Evolutionary conservation across 1,284 basidiomycete species (phyloP).

Genomic region (Coniferiporia weirii): DNA sequence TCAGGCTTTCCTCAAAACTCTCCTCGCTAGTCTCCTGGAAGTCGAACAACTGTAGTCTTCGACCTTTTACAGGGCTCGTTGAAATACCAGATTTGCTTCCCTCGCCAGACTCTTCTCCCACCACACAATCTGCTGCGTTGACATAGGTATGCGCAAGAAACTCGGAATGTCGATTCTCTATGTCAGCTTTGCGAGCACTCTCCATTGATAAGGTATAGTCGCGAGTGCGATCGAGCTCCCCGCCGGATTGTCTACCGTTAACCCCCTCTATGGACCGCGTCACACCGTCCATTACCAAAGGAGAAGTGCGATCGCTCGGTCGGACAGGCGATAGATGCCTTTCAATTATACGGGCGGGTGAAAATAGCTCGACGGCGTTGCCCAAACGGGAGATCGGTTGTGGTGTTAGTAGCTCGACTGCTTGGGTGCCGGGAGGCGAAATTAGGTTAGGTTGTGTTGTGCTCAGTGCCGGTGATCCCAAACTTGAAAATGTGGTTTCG

Average conservation of each 20-base stretch:
- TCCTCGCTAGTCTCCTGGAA: constrained; percentile 75
- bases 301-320: constrained; percentile 3
- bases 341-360: constrained; percentile 5
- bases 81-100: constrained; percentile 46
- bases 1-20: constrained; percentile 73
- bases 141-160: constrained; percentile 51
- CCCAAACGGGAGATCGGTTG: not conserved
- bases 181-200: constrained; percentile 42
- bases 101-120: constrained; percentile 30
- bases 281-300: constrained; percentile 19
- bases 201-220: constrained; percentile 45
- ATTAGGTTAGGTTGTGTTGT: constrained; percentile 21
- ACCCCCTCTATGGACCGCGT: not conserved
- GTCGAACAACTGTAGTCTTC: constrained; percentile 53
- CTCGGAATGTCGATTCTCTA: constrained; percentile 60
- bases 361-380: constrained; percentile 1
- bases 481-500: constrained; percentile 20
- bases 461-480: constrained; percentile 2
- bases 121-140: constrained; percentile 28
- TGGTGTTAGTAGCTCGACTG: not conserved
- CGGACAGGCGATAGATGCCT: not conserved
- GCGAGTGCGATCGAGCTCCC: constrained; percentile 56
- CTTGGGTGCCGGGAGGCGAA: constrained; percentile 14
- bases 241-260: constrained; percentile 29
- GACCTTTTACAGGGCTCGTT: constrained; percentile 63